phyloP scores from a whole-genome alignment of 192 early-diverging fungal genomes.

The Coemansia sp. region DNA sequence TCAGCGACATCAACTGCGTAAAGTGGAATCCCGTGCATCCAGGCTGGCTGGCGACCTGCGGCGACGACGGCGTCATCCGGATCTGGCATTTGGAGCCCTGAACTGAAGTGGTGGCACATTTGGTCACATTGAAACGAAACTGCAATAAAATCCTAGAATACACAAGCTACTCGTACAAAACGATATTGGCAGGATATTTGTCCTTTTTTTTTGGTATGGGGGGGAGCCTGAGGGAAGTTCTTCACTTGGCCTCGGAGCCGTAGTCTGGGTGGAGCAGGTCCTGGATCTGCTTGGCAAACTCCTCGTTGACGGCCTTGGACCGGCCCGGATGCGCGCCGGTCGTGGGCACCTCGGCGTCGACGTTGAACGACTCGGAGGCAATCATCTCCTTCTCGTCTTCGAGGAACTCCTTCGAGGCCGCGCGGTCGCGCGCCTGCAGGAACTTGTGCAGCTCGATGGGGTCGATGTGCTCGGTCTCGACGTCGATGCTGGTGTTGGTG shows the following conservation, averaged over 20 bases:
- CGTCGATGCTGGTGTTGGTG: slow-evolving; percentile 19
- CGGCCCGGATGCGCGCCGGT: background rate
- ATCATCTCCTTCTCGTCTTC: slow-evolving; percentile 34
- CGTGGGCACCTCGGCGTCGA: background rate
- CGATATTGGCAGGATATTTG: too few relatives aligned
- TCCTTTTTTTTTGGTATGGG: too few relatives aligned
- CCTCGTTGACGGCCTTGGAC: slow-evolving; percentile 28
- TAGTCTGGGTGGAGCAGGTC: slow-evolving; percentile 29
- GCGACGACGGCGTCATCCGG: slow-evolving; percentile 83
- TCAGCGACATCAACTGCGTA: slow-evolving; percentile 86
- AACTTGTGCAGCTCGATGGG: slow-evolving; percentile 40
- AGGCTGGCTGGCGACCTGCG: slow-evolving; percentile 77
- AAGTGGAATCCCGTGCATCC: slow-evolving; percentile 71
- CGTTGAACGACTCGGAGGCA: slow-evolving; percentile 23
- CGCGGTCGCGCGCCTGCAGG: slow-evolving; percentile 20
- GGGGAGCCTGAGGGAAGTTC: too few relatives aligned
- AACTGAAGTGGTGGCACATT: too few relatives aligned
- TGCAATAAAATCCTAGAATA: background rate
- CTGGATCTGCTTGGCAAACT: slow-evolving; percentile 45
- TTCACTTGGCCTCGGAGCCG: slow-evolving; percentile 10
- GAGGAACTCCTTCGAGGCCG: slow-evolving; percentile 31
- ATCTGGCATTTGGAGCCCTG: slow-evolving; percentile 69
- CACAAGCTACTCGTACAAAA: background rate
- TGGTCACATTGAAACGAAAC: too few relatives aligned
- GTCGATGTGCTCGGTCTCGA: slow-evolving; percentile 18